Evolutionary conservation across 2,329 filamentous ascomycete genomes (phyloP), one percentile per base, ranked within the genome.

Genomic region (Cytospora piceicola): DNA sequence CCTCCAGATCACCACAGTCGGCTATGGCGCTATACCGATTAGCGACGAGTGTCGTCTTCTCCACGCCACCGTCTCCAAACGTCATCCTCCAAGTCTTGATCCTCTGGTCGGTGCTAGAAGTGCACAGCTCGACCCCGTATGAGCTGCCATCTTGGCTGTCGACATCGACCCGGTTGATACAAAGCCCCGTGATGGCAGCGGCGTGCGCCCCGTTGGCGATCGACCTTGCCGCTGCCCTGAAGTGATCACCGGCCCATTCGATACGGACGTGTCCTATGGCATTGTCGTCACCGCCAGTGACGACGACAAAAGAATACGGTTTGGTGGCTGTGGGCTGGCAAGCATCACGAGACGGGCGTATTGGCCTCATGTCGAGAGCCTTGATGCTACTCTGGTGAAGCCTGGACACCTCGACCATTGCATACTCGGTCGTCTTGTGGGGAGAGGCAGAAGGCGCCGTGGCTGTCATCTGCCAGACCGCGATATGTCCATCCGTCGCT

Each of bases 281-380:
- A 68, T 95, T 95, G 76, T 98, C 95, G 72, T 99, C 95, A 27
- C 95, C 93, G 30, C 92, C 93, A 0, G 92, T 93, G 5, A 92
- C 75, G 22, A 96, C 73, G 0, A 91, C 68, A 70, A 60, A 65
- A 6, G 57, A 59, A 15, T n/a, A 3, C 30, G 30, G 77, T 70
- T 17, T 81, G 60, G 32, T 58, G 66, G 57, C 32, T 34, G 65
- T 46, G 56, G n/a, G 30, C n/a, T 17, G 22, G 53, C 4, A 71
- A 68, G 24, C 54, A 24, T 15, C 15, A 30, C 7, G 36, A 17
- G 17, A 20, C 8, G 39, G 8, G 2, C 34, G 39, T 15, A 65
- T 3, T 29, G 57, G 34, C 2, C 22, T 32, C 58, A 87, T 66
- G 67, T 84, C 83, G 3, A 90, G 77, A 24, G 82, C 79, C 75